phyloP scores from a whole-genome alignment of 2,329 filamentous ascomycete species.

The Exophiala alcalophila region DNA sequence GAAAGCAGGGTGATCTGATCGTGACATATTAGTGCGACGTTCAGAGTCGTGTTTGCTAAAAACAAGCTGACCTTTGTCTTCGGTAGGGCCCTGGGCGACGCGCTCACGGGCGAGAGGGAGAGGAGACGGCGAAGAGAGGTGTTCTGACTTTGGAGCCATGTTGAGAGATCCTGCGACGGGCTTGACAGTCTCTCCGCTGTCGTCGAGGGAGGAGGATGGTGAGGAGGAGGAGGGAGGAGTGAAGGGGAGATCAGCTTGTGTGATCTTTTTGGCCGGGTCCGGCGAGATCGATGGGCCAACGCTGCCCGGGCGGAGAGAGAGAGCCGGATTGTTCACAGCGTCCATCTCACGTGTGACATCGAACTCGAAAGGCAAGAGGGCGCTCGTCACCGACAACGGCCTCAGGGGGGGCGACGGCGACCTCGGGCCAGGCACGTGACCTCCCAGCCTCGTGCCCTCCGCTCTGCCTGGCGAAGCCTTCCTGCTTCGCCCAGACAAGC shows the following conservation, averaged over 20 bases:
- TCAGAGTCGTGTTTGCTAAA: too few species aligned
- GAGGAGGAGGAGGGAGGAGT: not conserved
- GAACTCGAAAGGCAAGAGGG: conserved; percentile 24
- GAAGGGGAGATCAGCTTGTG: too few species aligned
- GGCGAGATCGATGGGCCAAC: too few species aligned
- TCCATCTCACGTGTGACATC: conserved; percentile 21
- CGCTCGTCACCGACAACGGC: conserved; percentile 24
- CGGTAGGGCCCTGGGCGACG: too few species aligned
- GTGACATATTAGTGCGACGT: too few species aligned
- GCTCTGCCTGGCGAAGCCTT: conserved; percentile 15
- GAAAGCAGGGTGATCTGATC: too few species aligned
- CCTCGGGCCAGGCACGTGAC: conserved; percentile 16
- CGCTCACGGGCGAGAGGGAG: too few species aligned
- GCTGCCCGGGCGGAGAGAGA: conserved; percentile 2
- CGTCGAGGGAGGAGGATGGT: not conserved
- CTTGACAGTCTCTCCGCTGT: too few species aligned
- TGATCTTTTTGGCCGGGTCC: conserved; percentile 7
- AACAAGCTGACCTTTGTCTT: too few species aligned
- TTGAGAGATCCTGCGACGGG: too few species aligned
- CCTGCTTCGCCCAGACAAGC: conserved; percentile 15
- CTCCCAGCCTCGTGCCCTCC: conserved; percentile 13
- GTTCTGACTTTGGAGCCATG: too few species aligned
- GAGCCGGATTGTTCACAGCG: conserved; percentile 13
- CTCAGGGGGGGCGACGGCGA: conserved; percentile 7
- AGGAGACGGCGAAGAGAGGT: too few species aligned